These are phyloP conservation scores for Venturiaceae sp. DNA, from an alignment of 2,329 filamentous ascomycete genomes.

Conservation along the genomic window DNA sequence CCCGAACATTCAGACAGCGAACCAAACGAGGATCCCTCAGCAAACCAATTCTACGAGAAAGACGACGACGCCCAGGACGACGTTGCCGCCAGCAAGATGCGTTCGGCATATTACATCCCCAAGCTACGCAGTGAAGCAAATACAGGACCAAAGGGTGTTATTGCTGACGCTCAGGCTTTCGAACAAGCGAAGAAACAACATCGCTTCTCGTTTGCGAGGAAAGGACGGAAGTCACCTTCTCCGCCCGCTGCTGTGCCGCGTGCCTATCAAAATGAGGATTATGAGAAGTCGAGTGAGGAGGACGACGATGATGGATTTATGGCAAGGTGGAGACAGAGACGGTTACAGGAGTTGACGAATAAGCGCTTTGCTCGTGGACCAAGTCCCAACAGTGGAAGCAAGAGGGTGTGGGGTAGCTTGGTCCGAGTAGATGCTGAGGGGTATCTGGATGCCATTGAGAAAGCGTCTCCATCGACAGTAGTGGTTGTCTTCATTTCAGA, in stretches of 20 bases:
- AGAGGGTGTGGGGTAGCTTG: slow-evolving; percentile 67
- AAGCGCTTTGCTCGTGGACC: slow-evolving; percentile 27
- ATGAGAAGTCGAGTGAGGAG: slow-evolving; percentile 6
- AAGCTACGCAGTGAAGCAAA: slow-evolving; percentile 57
- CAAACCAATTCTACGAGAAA: slow-evolving; percentile 25
- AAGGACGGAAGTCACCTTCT: neutral
- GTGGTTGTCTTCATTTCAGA: slow-evolving; percentile 95
- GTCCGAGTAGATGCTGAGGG: slow-evolving; percentile 81
- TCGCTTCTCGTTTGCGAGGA: neutral
- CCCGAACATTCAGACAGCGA: slow-evolving; percentile 13
- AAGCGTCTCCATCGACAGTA: slow-evolving; percentile 66
- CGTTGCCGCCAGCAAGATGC: slow-evolving; percentile 32
- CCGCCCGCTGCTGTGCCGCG: slow-evolving; percentile 13
- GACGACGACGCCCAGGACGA: slow-evolving; percentile 29
- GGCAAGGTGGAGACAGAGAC: slow-evolving; percentile 71
- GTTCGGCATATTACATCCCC: slow-evolving; percentile 46
- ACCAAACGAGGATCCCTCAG: neutral
- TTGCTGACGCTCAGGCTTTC: slow-evolving; percentile 71
- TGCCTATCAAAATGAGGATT: slow-evolving; percentile 16
- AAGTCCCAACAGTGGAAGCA: slow-evolving; percentile 43
- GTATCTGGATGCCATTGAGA: slow-evolving; percentile 94
- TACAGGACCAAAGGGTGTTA: slow-evolving; percentile 79
- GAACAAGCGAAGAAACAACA: slow-evolving; percentile 46
- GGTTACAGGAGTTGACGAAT: slow-evolving; percentile 67
- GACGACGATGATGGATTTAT: slow-evolving; percentile 73